Base-by-base conservation (phyloP, 2,329 filamentous ascomycete species). In the Nigrospora osmanthi region DNA sequence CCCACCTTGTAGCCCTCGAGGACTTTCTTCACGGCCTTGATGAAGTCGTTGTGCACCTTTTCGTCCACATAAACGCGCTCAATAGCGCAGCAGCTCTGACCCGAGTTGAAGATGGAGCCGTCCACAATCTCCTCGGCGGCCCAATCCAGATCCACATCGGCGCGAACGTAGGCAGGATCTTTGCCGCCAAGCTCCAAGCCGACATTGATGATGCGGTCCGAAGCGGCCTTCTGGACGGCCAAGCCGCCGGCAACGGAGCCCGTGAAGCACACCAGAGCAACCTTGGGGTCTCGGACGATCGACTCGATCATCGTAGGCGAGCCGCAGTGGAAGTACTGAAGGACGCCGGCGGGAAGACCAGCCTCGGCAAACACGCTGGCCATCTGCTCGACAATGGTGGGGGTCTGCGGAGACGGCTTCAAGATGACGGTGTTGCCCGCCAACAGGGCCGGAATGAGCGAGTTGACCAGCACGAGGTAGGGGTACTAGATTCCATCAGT, bases 21-120 rank as follows among this genome's bases (percentile, higher is more conserved):
- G 9, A 95, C 88, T 46, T 84, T 82, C 64, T 93, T 87, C 12
- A 88, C 75, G 6, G 85, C 87, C 42, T 80, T 73, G 42, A 96
- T 75, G 57, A 97, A 96, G 12, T 78, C 69, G 57, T 95, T 89
- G 63, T 96, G 82, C 41, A 97, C 80, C 54, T 79, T 82, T 59
- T 87, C 85, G 57, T 93, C 82, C 6, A 97, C 90, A 58, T 97
- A 97, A 16, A 97, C 81, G 32, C 91, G 78, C 69, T 97, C 91
- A 44, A 97, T 75, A 19, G 89, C 87, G 67, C 91, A 97, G 73
- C 91, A 97, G 62, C 89, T 95, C 71, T 97, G 91, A n/a, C 91
- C 91, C 42, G 90, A 95, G 70, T 97, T 97, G 75, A 97, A 97
- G 46, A 97, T 74, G n/a, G 89, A 84, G 16, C 91, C 91, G 56